These are phyloP conservation scores for Phaseolus lunatus DNA, from an alignment of 306 rosid species.

Conservation along the genomic window DNA sequence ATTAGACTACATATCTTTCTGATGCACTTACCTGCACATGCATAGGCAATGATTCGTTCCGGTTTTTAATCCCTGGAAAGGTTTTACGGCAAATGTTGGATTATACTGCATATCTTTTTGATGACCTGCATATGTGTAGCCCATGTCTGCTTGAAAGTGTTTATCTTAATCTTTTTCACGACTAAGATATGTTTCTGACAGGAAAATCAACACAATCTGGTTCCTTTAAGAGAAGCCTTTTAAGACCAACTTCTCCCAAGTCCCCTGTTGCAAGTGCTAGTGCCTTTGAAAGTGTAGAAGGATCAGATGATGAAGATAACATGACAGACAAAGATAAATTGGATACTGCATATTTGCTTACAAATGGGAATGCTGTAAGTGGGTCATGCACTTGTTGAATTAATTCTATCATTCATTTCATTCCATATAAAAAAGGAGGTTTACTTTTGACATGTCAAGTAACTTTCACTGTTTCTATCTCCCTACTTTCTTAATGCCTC, in stretches of 20 bases:
- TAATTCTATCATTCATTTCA: slow-evolving; percentile 20
- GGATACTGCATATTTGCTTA: slow-evolving; percentile 63
- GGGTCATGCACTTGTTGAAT: slow-evolving; percentile 28
- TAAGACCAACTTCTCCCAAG: slow-evolving; percentile 80
- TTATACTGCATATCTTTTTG: slow-evolving; percentile 15
- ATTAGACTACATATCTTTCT: slow-evolving; percentile 16
- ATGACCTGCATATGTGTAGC: slow-evolving; percentile 7
- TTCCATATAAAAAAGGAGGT: background rate
- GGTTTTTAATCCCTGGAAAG: slow-evolving; percentile 32
- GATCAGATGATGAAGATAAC: slow-evolving; percentile 86
- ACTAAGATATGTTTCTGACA: slow-evolving; percentile 51
- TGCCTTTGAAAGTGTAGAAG: slow-evolving; percentile 92
- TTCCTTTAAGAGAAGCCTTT: slow-evolving; percentile 63
- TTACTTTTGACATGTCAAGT: slow-evolving; percentile 24
- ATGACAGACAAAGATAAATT: slow-evolving; percentile 54
- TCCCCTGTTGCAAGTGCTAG: slow-evolving; percentile 96
- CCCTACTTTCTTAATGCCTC: slow-evolving; percentile 12
- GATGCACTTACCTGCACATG: slow-evolving; percentile 3
- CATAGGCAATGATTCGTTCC: slow-evolving; percentile 9
- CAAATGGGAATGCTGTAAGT: slow-evolving; percentile 84
- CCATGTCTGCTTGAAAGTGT: slow-evolving; percentile 17
- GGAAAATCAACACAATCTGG: slow-evolving; percentile 65
- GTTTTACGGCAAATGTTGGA: background rate
- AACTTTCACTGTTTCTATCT: background rate
- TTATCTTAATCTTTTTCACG: slow-evolving; percentile 29